A percentile compares a stretch with the other conserved stretches of the same genome.
Conservation (phyloP, 2,329 filamentous ascomycete genomes). For the Ascocoryne sarcoides region DNA sequence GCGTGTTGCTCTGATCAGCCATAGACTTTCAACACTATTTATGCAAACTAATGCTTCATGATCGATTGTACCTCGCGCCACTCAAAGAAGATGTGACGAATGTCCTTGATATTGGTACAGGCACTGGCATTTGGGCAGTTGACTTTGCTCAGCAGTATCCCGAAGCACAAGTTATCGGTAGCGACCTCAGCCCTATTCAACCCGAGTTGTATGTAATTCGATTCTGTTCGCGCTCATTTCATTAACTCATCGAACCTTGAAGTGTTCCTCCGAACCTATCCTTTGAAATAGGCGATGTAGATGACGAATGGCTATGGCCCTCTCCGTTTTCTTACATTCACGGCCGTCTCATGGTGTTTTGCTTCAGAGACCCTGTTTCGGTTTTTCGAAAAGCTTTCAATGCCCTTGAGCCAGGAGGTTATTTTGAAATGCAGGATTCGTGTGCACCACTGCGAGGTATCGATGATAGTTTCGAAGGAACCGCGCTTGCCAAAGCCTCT, state of each 20-base stretch:
- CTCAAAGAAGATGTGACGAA: conserved; percentile 5
- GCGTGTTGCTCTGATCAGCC: neutral
- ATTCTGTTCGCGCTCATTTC: neutral
- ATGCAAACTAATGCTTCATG: conserved; percentile 7
- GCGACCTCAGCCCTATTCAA: conserved; percentile 5
- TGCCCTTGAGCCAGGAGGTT: conserved; percentile 19
- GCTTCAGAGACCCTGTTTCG: conserved; percentile 44
- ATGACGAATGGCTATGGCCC: conserved; percentile 33
- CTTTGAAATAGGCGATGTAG: conserved; percentile 47
- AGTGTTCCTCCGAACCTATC: conserved; percentile 61
- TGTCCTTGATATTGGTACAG: conserved; percentile 3
- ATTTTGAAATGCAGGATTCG: conserved; percentile 28
- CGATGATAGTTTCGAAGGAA: conserved; percentile 7
- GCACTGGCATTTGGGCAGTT: conserved; percentile 4
- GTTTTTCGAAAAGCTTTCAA: conserved; percentile 13
- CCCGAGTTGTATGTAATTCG: conserved; percentile 1
- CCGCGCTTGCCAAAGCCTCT: conserved; percentile 15
- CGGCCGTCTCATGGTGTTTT: conserved; percentile 43
- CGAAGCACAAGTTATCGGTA: conserved; percentile 3
- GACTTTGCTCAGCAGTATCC: conserved; percentile 5
- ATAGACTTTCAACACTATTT: conserved; percentile 11
- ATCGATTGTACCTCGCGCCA: conserved; percentile 9
- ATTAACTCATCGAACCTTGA: conserved; percentile 9
- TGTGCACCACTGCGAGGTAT: conserved; percentile 6
- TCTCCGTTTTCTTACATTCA: conserved; percentile 49